Evolutionary conservation across 441 rosid genomes (phyloP).

Genomic region (Erysimum pusillum): DNA sequence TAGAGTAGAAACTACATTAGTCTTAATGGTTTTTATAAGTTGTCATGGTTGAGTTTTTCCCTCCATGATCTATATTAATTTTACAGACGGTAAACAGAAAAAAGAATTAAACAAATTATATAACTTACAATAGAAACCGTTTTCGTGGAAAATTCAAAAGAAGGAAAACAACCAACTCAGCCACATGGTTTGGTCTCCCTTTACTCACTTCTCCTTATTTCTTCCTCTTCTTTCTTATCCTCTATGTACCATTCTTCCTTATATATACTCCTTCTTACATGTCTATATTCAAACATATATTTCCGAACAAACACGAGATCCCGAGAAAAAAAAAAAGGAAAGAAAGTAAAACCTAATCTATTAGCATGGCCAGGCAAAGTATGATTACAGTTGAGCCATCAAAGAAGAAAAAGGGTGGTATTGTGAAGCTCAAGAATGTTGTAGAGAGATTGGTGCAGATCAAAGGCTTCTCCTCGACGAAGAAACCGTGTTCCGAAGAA

Average conservation of each 20-base stretch:
- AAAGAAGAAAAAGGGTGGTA: conserved; percentile 54
- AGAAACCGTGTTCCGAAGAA: conserved; percentile 46
- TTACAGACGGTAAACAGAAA: not conserved
- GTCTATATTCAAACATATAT: conserved; percentile 20
- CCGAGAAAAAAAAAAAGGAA: not conserved
- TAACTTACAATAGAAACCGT: conserved; percentile 39
- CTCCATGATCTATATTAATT: conserved; percentile 3
- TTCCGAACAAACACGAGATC: not conserved
- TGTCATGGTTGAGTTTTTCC: conserved; percentile 5
- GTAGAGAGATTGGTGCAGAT: conserved; percentile 58
- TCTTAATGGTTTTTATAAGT: conserved; percentile 2
- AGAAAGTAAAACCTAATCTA: not conserved
- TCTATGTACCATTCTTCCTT: conserved; percentile 38
- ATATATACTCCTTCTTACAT: conserved; percentile 35
- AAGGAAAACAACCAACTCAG: conserved; percentile 33
- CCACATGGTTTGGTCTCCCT: conserved; percentile 64
- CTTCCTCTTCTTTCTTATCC: conserved; percentile 42
- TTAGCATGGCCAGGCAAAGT: conserved; percentile 56
- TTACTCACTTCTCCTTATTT: conserved; percentile 29
- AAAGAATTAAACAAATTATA: not conserved
- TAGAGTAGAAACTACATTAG: not conserved
- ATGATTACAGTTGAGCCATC: conserved; percentile 45
- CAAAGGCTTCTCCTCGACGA: conserved; percentile 49
- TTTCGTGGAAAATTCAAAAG: conserved; percentile 41
- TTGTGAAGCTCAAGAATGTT: conserved; percentile 58